Base-by-base conservation (phyloP, 768 basidiomycete genomes). In the Suillus lakei region DNA sequence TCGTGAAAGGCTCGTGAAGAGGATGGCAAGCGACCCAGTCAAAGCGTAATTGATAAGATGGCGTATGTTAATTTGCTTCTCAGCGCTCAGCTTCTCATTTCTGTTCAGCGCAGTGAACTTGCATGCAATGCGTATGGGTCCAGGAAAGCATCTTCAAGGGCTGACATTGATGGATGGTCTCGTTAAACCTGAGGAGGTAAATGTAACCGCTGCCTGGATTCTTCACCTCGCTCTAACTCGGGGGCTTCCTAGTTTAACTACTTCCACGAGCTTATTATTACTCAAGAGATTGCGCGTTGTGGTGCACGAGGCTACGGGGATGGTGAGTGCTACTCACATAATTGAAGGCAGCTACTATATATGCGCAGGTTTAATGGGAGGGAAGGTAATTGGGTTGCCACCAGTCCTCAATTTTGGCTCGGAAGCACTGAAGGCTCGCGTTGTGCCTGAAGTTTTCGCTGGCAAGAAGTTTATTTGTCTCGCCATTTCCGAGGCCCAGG, bases 61-160 rank as follows among this genome's bases (percentile, higher is more conserved):
- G 88, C 92, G 90, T 91, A 69, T 63, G 83, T 73, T 18, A 23
- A 13, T 26, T 4, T 36, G 5, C 30, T 10, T 63, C n/a, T 12
- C 39, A 55, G 39, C 32, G 13, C 51, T 56, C 12, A 59, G 21
- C 18, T 34, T 38, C 51, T 65, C 8, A 34, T 26, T 50, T 30
- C 39, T 32, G 8, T 32, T 26, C 58, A 91, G 88, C 18, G 88
- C 88, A 60, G 61, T 86, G 36, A 89, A 95, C 71, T 63, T 98
- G 23, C 92, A 94, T 73, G 92, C 93, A 16, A 97, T 98, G 94
- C 84, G 93, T 26, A 83, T 96, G 79, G 97, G 97, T 18, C 96
- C 96, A 0, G 93, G 92, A 41, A 89, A 91, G 71, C 95, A 96
- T 70, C 79, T 96, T 50, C 84, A 92, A 70, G 95, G 94, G 2